Conservation (phyloP, 2,329 filamentous ascomycete genomes). For the Epichloe bromicola region DNA sequence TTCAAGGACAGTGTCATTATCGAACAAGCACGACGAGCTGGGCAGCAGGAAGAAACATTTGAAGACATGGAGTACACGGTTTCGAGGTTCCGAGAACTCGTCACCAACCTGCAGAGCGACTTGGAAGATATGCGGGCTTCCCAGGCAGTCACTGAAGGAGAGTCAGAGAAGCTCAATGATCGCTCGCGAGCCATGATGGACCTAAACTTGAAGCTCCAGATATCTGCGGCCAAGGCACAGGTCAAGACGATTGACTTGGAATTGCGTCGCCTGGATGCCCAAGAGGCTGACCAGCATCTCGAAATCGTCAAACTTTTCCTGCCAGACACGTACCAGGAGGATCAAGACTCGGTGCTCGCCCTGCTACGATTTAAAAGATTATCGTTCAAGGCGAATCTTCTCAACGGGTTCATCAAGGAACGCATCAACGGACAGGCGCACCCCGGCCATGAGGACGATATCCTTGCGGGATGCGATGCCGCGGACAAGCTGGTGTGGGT, state of each 20-base stretch:
- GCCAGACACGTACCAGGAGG: constrained; percentile 67
- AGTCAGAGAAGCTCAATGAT: constrained; percentile 79
- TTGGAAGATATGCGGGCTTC: constrained; percentile 87
- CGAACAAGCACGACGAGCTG: constrained; percentile 63
- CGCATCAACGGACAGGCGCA: constrained; percentile 54
- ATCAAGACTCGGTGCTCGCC: constrained; percentile 77
- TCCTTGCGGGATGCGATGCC: constrained; percentile 68
- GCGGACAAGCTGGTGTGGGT: constrained; percentile 81
- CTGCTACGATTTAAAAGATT: constrained; percentile 79
- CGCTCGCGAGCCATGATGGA: constrained; percentile 93
- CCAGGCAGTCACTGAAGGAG: constrained; percentile 81
- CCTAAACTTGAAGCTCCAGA: constrained; percentile 84
- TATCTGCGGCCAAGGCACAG: constrained; percentile 81
- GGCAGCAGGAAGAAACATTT: constrained; percentile 65
- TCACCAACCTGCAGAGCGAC: constrained; percentile 72
- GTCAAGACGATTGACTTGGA: constrained; percentile 91
- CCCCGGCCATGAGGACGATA: constrained; percentile 61
- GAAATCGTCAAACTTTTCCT: constrained; percentile 81
- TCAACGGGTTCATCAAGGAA: constrained; percentile 69
- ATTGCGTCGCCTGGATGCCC: constrained; percentile 70
- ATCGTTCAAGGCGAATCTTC: constrained; percentile 72
- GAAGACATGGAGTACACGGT: constrained; percentile 87
- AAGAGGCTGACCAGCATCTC: constrained; percentile 79
- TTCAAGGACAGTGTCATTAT: constrained; percentile 71
- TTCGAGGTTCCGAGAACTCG: constrained; percentile 76